These are phyloP conservation scores for Tylopilus intermedius DNA, from an alignment of 768 basidiomycete genomes.

Conservation along the genomic window DNA sequence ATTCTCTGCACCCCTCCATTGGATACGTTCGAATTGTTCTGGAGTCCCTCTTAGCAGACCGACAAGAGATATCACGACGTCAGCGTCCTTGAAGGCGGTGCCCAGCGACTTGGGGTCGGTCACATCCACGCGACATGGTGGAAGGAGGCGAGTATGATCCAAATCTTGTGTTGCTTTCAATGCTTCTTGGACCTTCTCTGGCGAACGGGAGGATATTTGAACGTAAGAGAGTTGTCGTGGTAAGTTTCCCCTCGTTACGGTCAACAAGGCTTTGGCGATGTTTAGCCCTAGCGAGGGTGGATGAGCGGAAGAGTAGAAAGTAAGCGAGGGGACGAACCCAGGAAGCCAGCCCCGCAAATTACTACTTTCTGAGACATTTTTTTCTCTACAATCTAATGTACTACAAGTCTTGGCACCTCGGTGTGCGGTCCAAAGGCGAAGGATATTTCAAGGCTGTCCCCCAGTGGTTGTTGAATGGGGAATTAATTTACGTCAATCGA, in stretches of 20 bases:
- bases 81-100: conserved; percentile 50
- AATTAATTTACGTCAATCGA: conserved; percentile 6
- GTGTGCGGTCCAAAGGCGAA: neutral
- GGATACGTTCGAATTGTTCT: conserved; percentile 53
- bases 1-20: conserved; percentile 63
- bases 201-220: conserved; percentile 58
- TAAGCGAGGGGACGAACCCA: conserved; percentile 41
- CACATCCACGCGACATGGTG: conserved; percentile 47
- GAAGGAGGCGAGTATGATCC: conserved; percentile 35
- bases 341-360: conserved; percentile 54
- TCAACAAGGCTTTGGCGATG: conserved; percentile 51
- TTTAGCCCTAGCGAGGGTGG: conserved; percentile 43
- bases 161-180: conserved; percentile 31
- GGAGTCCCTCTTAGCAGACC: conserved; percentile 59
- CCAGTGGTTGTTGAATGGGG: neutral
- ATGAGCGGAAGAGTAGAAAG: conserved; percentile 4
- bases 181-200: conserved; percentile 36
- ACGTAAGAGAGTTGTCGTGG: conserved; percentile 27
- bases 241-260: conserved; percentile 22
- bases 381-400: neutral
- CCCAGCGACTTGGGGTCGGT: conserved; percentile 42
- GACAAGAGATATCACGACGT: conserved; percentile 62
- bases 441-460: neutral
- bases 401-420: neutral
- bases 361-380: conserved; percentile 38